A percentile compares a stretch with the other conserved stretches of the same genome.
Conservation (phyloP, 1,284 basidiomycete species). For the Cutaneotrichosporon cavernicola region DNA sequence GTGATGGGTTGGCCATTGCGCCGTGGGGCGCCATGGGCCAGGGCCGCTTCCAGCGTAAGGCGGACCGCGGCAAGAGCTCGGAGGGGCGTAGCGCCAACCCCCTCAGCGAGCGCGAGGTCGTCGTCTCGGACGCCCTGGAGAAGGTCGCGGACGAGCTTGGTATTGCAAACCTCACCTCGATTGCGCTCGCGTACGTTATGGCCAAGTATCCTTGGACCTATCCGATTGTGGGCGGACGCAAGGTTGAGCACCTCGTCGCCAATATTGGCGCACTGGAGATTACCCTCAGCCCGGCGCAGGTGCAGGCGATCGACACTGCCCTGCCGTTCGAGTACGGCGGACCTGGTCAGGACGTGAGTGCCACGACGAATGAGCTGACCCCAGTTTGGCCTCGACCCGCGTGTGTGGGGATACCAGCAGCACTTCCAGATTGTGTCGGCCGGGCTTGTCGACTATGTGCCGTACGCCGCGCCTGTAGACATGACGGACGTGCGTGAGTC, state of each 20-base stretch:
- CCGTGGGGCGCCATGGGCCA: slow-evolving; percentile 54
- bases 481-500: slow-evolving; percentile 17
- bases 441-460: slow-evolving; percentile 29
- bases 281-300: slow-evolving; percentile 44
- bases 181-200: slow-evolving; percentile 28
- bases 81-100: slow-evolving; percentile 23
- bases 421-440: slow-evolving; percentile 22
- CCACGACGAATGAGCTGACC: not conserved
- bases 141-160: slow-evolving; percentile 50
- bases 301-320: slow-evolving; percentile 44
- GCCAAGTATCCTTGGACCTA: slow-evolving; percentile 35
- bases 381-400: slow-evolving; percentile 32
- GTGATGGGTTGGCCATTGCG: slow-evolving; percentile 54
- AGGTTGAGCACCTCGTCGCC: slow-evolving; percentile 41
- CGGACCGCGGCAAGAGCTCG: slow-evolving; percentile 47
- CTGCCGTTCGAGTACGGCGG: slow-evolving; percentile 38
- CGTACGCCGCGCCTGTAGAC: slow-evolving; percentile 20
- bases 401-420: slow-evolving; percentile 25
- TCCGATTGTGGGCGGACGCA: slow-evolving; percentile 53
- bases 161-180: slow-evolving; percentile 35
- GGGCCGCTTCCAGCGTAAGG: slow-evolving; percentile 51
- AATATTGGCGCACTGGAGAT: slow-evolving; percentile 50
- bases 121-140: slow-evolving; percentile 39
- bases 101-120: slow-evolving; percentile 28
- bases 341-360: not conserved